A percentile compares a stretch with the other conserved stretches of the same genome.
phyloP scores from a whole-genome alignment of 2,329 filamentous ascomycete species.

The Zalaria sp. region DNA sequence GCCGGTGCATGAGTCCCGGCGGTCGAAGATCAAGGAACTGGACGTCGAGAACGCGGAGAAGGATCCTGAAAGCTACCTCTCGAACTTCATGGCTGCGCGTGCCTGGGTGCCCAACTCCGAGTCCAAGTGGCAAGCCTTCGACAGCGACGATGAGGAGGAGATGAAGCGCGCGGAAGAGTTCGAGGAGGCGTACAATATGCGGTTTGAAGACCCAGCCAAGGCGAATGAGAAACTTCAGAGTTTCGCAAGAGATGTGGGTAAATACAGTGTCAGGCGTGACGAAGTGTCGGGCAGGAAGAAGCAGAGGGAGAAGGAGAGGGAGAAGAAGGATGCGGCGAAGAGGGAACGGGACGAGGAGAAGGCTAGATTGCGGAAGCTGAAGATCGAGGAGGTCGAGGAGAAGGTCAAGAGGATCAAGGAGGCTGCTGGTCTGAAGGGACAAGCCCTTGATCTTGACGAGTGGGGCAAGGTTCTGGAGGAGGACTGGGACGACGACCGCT shows the following conservation, averaged over 20 bases:
- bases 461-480: slow-evolving; percentile 77
- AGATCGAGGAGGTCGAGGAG: slow-evolving; percentile 77
- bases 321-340: slow-evolving; percentile 67
- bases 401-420: slow-evolving; percentile 82
- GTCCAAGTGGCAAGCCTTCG: slow-evolving; percentile 63
- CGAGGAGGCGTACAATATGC: slow-evolving; percentile 87
- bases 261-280: slow-evolving; percentile 74
- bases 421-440: slow-evolving; percentile 65
- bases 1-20: slow-evolving; percentile 1
- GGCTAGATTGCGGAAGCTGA: slow-evolving; percentile 69
- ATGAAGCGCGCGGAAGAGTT: slow-evolving; percentile 68
- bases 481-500: slow-evolving; percentile 76
- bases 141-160: slow-evolving; percentile 78
- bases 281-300: slow-evolving; percentile 69
- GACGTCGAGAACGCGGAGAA: slow-evolving; percentile 68
- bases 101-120: slow-evolving; percentile 68
- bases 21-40: slow-evolving; percentile 32
- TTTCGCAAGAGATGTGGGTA: slow-evolving; percentile 75
- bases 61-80: slow-evolving; percentile 84
- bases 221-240: slow-evolving; percentile 79
- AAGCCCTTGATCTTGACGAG: slow-evolving; percentile 56
- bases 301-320: slow-evolving; percentile 62
- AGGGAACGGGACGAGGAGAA: slow-evolving; percentile 64
- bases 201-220: slow-evolving; percentile 83
- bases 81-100: slow-evolving; percentile 83